phyloP scores from a whole-genome alignment of 148 eudicot genomes.

The Fallopia convolvulus region DNA sequence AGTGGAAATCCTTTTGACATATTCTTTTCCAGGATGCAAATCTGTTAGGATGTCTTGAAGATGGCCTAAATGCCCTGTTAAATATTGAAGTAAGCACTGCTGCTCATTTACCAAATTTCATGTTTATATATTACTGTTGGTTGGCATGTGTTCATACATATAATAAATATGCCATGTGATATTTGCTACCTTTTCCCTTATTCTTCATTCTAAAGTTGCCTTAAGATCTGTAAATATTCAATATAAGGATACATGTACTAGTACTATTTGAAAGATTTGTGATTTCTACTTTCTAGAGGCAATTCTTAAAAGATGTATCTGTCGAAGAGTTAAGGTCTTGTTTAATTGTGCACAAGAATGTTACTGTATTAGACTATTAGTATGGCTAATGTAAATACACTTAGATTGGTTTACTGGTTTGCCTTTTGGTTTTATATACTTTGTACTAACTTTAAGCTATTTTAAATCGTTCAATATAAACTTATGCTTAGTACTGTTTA shows the following conservation, averaged over 20 bases:
- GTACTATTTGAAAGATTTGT: background rate
- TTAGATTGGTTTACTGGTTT: no score
- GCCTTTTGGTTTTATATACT: no score
- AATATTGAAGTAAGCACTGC: constrained; percentile 73
- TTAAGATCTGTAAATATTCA: background rate
- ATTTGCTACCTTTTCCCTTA: background rate
- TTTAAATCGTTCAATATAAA: no score
- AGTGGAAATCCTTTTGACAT: background rate
- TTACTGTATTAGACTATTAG: no score
- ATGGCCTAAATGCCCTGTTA: constrained; percentile 87
- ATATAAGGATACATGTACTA: background rate
- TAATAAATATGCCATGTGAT: background rate
- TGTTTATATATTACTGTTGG: background rate
- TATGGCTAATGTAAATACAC: no score
- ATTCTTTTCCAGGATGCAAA: constrained; percentile 51
- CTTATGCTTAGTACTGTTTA: no score
- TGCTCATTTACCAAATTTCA: background rate
- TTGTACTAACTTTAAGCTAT: no score
- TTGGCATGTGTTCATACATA: background rate
- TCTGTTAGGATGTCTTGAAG: constrained; percentile 70
- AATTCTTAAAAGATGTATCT: background rate
- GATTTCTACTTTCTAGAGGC: background rate
- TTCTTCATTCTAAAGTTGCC: background rate
- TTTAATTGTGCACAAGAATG: no score
- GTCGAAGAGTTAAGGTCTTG: background rate